These are phyloP conservation scores for Dioscorea alata DNA, from an alignment of 106 monocot species.

Conservation along the genomic window DNA sequence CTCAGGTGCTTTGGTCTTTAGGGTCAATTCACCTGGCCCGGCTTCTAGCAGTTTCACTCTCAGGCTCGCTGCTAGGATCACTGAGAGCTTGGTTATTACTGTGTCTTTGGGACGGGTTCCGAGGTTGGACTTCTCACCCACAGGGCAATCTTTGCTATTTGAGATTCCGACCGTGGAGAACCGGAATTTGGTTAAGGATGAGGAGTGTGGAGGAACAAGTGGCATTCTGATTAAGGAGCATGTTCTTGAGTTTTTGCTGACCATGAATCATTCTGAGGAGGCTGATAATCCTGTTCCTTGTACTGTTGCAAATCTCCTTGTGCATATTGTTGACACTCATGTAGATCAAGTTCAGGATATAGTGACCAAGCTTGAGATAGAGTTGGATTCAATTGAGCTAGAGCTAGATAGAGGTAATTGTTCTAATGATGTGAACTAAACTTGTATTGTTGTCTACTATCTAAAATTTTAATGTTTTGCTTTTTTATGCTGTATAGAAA, in stretches of 20 bases:
- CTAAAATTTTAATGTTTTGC: too few relatives aligned
- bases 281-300: conserved; percentile 39
- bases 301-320: conserved; percentile 30
- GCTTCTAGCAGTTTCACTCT: conserved; percentile 5
- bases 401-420: conserved; percentile 45
- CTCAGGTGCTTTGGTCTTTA: conserved; percentile 12
- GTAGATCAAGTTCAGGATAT: conserved; percentile 54
- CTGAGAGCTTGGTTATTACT: conserved; percentile 12
- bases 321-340: conserved; percentile 49
- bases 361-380: conserved; percentile 44
- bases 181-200: background rate
- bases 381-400: conserved; percentile 43
- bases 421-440: too few relatives aligned
- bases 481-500: too few relatives aligned
- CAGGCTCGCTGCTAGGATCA: conserved; percentile 11
- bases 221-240: conserved; percentile 27
- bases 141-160: conserved; percentile 4
- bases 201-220: background rate
- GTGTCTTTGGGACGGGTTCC: conserved; percentile 13
- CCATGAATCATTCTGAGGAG: conserved; percentile 51
- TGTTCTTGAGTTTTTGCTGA: conserved; percentile 38
- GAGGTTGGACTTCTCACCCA: conserved; percentile 10
- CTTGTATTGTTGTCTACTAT: too few relatives aligned
- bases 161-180: conserved; percentile 9
- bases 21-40: conserved; percentile 17